Conservation (phyloP, 768 basidiomycete species). For the Mycena indigotica region DNA sequence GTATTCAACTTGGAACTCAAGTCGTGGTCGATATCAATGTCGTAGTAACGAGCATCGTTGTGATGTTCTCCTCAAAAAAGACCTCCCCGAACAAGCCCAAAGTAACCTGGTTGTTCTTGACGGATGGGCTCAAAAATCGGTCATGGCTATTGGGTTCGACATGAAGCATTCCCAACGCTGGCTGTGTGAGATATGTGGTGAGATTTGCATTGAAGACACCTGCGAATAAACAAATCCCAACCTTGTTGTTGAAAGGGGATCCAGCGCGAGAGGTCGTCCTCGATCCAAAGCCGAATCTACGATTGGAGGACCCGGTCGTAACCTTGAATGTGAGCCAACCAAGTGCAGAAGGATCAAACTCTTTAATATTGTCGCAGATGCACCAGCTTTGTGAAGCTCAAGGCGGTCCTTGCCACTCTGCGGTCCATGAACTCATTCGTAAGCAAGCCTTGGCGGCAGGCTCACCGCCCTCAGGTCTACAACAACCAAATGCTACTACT, state of each 20-base stretch:
- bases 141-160: constrained; percentile 13
- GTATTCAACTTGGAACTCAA: too few species aligned
- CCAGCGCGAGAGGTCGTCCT: constrained; percentile 16
- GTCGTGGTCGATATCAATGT: background rate
- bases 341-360: too few species aligned
- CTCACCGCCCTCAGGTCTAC: constrained; percentile 1
- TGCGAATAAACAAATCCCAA: background rate
- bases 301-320: constrained; percentile 1
- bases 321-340: constrained; percentile 9
- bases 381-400: constrained; percentile 18
- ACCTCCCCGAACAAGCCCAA: constrained; percentile 11
- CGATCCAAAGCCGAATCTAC: constrained; percentile 13
- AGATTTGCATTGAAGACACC: background rate
- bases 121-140: constrained; percentile 18
- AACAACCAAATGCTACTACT: background rate
- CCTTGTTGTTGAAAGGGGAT: background rate
- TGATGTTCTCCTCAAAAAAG: constrained; percentile 15
- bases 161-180: constrained; percentile 22
- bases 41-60: constrained; percentile 7
- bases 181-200: constrained; percentile 18
- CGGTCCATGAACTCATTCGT: constrained; percentile 4
- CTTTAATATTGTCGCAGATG: constrained; percentile 8
- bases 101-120: constrained; percentile 13
- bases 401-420: constrained; percentile 16
- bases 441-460: constrained; percentile 10